Base-by-base conservation (phyloP, 1,284 basidiomycete species). In the Gymnopus androsaceus region DNA sequence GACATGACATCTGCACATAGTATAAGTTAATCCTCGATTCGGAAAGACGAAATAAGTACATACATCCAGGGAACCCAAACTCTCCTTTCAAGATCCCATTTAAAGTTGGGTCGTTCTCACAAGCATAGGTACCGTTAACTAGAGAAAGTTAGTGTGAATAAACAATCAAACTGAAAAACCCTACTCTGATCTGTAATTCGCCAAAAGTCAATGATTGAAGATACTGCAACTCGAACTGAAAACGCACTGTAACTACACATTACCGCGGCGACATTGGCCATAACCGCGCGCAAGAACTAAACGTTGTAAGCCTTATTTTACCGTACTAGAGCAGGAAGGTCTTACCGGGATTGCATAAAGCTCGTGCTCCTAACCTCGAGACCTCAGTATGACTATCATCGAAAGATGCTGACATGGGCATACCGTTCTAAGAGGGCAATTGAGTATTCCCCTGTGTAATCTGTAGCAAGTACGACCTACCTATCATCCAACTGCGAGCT, bases 71-170 rank as follows among this genome's bases (percentile, higher is more conserved):
- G 73, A 89, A 92, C 0, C 82, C 83, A 50, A 88, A 78, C 68
- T 92, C 88, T 17, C 77, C 78, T 72, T 92, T 92, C 51, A 91
- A 71, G 21, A 89, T 73, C n/a, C 81, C 82, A 66, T 90, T 91
- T 58, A 90, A 69, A 4, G 79, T 77, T 65, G 84, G 77, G 57
- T 80, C 77, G 65, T 91, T 90, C 63, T 89, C 83, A 63, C 87
- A 90, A 0, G 85, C 79, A 63, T 75, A 88, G 0, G 80, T 83
- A 15, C 81, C 78, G 65, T 91, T 90, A 67, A 87, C 77, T 78
- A 41, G 28, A 36, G 11, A 9, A 34, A 44, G 19, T 28, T 27
- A 46, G 33, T 28, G 14, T 15, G 27, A 38, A 9, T 23, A 21
- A 40, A 33, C 25, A 27, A 8, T 2, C 9, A 38, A 14, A 14